These are phyloP conservation scores for Lumnitzera littorea DNA, from an alignment of 345 rosid species.

Conservation along the genomic window DNA sequence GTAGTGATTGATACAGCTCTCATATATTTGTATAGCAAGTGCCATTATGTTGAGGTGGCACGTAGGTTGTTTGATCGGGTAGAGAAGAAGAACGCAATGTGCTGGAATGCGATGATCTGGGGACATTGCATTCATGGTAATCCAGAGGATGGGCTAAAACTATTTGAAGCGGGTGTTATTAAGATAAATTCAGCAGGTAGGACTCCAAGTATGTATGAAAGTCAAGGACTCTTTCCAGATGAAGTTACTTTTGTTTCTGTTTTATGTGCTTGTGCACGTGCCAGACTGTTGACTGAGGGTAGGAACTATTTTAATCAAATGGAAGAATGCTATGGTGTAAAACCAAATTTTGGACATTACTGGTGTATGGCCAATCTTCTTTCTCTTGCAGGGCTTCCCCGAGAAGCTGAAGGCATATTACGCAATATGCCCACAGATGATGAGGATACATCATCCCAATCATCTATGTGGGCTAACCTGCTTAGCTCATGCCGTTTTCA, in stretches of 20 bases:
- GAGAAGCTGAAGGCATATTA: conserved; percentile 44
- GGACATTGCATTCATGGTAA: conserved; percentile 71
- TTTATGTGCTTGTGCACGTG: conserved; percentile 60
- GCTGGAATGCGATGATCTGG: conserved; percentile 78
- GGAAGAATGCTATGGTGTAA: conserved; percentile 35
- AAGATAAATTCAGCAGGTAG: conserved; percentile 3
- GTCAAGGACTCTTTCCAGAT: conserved; percentile 25
- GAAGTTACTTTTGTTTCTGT: conserved; percentile 53
- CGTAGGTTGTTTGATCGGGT: conserved; percentile 38
- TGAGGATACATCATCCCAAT: conserved; percentile 32
- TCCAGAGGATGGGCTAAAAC: conserved; percentile 46
- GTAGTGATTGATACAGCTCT: conserved; percentile 39
- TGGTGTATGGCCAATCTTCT: conserved; percentile 85
- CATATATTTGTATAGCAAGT: conserved; percentile 58
- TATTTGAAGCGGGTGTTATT: conserved; percentile 34
- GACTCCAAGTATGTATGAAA: neutral
- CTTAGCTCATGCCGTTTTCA: conserved; percentile 40
- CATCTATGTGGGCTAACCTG: conserved; percentile 42
- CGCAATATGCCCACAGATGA: conserved; percentile 28
- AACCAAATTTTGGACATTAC: conserved; percentile 63
- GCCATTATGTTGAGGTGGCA: conserved; percentile 47
- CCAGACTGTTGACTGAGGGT: conserved; percentile 37
- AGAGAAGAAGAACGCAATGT: conserved; percentile 31
- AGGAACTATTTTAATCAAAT: conserved; percentile 38
- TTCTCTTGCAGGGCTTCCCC: conserved; percentile 21